Conservation (phyloP, 148 eudicot genomes). For the Nepenthes gracilis region DNA sequence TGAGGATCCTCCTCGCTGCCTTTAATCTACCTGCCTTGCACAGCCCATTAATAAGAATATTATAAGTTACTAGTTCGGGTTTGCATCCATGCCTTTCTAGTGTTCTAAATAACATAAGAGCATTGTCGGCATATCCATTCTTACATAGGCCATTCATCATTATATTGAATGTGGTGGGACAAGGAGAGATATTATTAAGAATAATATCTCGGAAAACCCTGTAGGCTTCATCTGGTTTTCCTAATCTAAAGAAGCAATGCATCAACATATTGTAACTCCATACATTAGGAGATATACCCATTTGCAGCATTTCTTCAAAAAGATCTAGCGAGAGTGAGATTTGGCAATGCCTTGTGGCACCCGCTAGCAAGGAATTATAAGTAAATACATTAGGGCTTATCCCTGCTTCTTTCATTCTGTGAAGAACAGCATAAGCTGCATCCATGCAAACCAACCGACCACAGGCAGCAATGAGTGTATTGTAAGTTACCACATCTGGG, state of each 20-base stretch:
- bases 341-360: constrained; percentile 47
- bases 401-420: constrained; percentile 78
- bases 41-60: constrained; percentile 66
- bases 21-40: constrained; percentile 49
- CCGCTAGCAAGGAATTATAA: constrained; percentile 65
- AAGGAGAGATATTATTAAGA: constrained; percentile 30
- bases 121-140: constrained; percentile 53
- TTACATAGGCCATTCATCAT: constrained; percentile 74
- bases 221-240: constrained; percentile 68
- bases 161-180: constrained; percentile 51
- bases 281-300: constrained; percentile 55
- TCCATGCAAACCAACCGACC: constrained; percentile 64
- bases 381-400: constrained; percentile 69
- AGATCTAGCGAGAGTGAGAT: constrained; percentile 35
- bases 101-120: constrained; percentile 59
- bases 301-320: constrained; percentile 67
- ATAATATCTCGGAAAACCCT: constrained; percentile 45
- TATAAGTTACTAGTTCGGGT: constrained; percentile 60
- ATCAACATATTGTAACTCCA: constrained; percentile 87
- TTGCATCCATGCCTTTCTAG: constrained; percentile 44
- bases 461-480: constrained; percentile 68
- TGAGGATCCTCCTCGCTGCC: constrained; percentile 38
- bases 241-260: constrained; percentile 68
- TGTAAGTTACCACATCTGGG: constrained; percentile 85
- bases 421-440: constrained; percentile 53